Evolutionary conservation across 352 stramenopile genomes (phyloP).

Genomic region (Blastocystis sp.): DNA sequence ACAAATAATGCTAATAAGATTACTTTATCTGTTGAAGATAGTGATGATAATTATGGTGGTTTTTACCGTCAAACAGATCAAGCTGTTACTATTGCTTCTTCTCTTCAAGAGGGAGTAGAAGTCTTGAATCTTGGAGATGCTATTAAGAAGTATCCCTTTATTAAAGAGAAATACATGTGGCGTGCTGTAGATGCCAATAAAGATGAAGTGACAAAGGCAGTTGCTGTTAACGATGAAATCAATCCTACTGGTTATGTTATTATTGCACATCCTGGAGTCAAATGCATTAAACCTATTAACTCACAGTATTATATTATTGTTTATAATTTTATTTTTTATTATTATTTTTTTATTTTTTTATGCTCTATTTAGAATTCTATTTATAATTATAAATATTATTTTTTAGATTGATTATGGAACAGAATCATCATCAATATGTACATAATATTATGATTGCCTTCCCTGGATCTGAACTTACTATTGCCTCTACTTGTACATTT

Average conservation of each 20-base stretch:
- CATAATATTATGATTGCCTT: slow-evolving; percentile 34
- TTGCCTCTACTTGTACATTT: slow-evolving; percentile 15
- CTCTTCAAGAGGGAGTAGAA: slow-evolving; percentile 30
- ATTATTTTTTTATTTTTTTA: no score
- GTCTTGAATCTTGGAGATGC: slow-evolving; percentile 7
- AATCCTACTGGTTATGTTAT: slow-evolving; percentile 35
- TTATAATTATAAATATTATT: no score
- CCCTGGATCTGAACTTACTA: slow-evolving; percentile 19
- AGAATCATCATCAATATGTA: slow-evolving; percentile 28
- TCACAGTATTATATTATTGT: no score
- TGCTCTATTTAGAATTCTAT: no score
- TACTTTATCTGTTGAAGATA: no score
- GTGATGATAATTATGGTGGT: slow-evolving; percentile 24
- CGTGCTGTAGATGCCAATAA: slow-evolving; percentile 4
- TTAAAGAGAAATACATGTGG: slow-evolving; percentile 33
- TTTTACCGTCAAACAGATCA: slow-evolving; percentile 22
- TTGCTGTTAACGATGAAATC: slow-evolving; percentile 23
- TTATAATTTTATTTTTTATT: no score
- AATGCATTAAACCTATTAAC: slow-evolving; percentile 20
- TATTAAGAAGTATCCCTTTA: slow-evolving; percentile 29
- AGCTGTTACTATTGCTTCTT: slow-evolving; percentile 3
- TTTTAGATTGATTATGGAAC: slow-evolving; percentile 38
- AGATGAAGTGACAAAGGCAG: slow-evolving; percentile 21
- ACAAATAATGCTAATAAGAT: no score
- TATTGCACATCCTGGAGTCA: slow-evolving; percentile 28